Base-by-base conservation (phyloP, 2,329 filamentous ascomycete genomes). In the Erysiphe neolycopersici region DNA sequence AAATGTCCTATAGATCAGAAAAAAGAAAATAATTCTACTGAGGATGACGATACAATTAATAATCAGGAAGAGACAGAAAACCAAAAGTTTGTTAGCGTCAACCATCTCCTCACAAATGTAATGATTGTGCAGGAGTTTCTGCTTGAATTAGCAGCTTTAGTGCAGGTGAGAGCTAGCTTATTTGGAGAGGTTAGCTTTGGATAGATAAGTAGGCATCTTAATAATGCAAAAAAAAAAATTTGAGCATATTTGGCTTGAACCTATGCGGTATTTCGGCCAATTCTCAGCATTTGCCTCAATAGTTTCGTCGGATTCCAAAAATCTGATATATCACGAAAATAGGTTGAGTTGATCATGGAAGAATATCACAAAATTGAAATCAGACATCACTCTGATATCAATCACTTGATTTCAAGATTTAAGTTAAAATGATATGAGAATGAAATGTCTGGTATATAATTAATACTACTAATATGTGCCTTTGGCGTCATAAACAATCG, bases 81-180 rank as follows among this genome's bases (percentile, higher is more conserved):
- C 44, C 50, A 52, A 18, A 55, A 51, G 16, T 43, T 44, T 47
- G 76, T 73, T 8, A 81, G 76, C 8, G 70, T 89, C 4, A 82
- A 77, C 36, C 80, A 87, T 56, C 64, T 87, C 11, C 62, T 89
- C 48, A 87, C 80, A 5, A 89, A 87, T 56, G 71, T 79, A 36
- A 71, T 87, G 46, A 70, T 87, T 42, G 63, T 84, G 45, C 81
- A 89, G 57, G 78, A 79, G 32, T 89, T 89, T 55, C 60, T 87
- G 42, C 65, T 87, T 42, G 81, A 89, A 58, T 59, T 87, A 45
- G 74, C 79, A 1, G 77, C 78, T 22, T 59, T 85, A 51, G 65
- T 84, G 46, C 79, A 87, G 57, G 75, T 79, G 32, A 66, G 81
- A 44, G 78, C 76, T 19, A 75, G 74, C 12, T 58, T 85, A 41